Evolutionary conservation across 2,329 filamentous ascomycete species (phyloP).

Genomic region (Ophiocordyceps camponoti-saundersi): DNA sequence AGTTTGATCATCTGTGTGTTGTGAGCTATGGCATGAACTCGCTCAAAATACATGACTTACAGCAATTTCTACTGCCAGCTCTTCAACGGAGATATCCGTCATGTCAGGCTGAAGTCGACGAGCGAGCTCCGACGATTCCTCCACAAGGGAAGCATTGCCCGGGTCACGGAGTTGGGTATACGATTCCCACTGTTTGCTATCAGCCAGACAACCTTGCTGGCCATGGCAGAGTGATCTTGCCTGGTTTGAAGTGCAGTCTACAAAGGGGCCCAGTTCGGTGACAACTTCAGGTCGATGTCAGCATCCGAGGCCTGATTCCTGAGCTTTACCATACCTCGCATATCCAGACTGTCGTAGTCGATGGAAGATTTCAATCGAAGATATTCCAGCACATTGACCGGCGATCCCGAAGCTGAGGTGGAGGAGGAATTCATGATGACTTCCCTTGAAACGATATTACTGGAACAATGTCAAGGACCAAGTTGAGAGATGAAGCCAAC

Average conservation of each 20-base stretch:
- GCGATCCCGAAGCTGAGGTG: not conserved
- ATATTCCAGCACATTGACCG: not conserved
- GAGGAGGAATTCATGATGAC: not conserved
- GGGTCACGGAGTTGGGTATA: not conserved
- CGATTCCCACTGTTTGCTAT: not conserved
- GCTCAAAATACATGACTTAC: not conserved
- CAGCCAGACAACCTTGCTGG: not conserved
- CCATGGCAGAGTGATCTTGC: not conserved
- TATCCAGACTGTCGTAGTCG: not conserved
- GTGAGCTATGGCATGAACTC: not conserved
- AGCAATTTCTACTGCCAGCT: not conserved
- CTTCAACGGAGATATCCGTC: not conserved
- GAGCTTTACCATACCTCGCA: not conserved
- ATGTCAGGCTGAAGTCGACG: not conserved
- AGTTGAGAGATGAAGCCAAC: too few species aligned
- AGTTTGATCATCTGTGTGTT: not conserved
- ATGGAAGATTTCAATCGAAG: not conserved
- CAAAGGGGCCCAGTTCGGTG: not conserved
- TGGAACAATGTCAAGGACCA: too few species aligned
- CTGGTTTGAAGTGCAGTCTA: constrained; percentile 1
- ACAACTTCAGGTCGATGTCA: not conserved
- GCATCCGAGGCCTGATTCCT: not conserved
- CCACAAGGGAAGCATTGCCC: not conserved
- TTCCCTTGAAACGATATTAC: too few species aligned
- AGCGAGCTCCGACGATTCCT: not conserved